Evolutionary conservation across 148 eudicot genomes (phyloP).

Genomic region (Camellia sinensis): DNA sequence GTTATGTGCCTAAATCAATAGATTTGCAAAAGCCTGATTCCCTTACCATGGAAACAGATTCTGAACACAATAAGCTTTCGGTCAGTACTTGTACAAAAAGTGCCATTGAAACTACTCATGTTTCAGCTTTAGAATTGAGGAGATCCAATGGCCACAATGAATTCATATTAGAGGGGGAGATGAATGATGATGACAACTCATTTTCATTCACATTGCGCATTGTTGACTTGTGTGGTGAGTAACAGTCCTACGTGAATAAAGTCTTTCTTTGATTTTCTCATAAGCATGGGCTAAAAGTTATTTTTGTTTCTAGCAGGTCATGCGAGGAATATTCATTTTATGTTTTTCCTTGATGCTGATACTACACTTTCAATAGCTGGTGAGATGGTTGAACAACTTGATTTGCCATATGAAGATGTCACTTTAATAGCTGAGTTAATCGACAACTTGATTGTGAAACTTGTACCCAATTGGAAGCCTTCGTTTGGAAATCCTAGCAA

Average conservation of each 20-base stretch:
- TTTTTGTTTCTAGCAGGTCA: slow-evolving; percentile 40
- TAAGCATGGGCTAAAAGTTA: background rate
- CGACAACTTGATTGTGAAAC: slow-evolving; percentile 43
- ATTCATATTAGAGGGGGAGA: slow-evolving; percentile 49
- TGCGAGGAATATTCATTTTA: slow-evolving; percentile 50
- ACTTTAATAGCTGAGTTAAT: slow-evolving; percentile 58
- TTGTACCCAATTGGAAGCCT: slow-evolving; percentile 38
- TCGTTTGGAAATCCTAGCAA: slow-evolving; percentile 25
- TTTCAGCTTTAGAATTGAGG: slow-evolving; percentile 35
- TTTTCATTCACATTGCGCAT: slow-evolving; percentile 52
- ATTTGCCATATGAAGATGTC: slow-evolving; percentile 47
- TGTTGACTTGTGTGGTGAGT: slow-evolving; percentile 37
- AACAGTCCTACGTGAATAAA: background rate
- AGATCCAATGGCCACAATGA: slow-evolving; percentile 38
- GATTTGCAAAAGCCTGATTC: slow-evolving; percentile 27
- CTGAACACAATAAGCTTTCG: slow-evolving; percentile 26
- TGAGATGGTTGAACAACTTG: slow-evolving; percentile 76
- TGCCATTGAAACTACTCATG: slow-evolving; percentile 29
- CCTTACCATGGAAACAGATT: slow-evolving; percentile 56
- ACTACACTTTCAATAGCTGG: slow-evolving; percentile 52
- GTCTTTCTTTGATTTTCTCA: background rate
- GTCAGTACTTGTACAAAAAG: slow-evolving; percentile 31
- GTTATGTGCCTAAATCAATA: slow-evolving; percentile 18
- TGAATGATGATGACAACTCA: slow-evolving; percentile 35
- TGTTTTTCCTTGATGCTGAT: slow-evolving; percentile 48